Percentiles rank a stretch among this genome's conserved stretches.
Conservation (phyloP, 2,329 filamentous ascomycete genomes). For the Colletotrichum eremochloae region DNA sequence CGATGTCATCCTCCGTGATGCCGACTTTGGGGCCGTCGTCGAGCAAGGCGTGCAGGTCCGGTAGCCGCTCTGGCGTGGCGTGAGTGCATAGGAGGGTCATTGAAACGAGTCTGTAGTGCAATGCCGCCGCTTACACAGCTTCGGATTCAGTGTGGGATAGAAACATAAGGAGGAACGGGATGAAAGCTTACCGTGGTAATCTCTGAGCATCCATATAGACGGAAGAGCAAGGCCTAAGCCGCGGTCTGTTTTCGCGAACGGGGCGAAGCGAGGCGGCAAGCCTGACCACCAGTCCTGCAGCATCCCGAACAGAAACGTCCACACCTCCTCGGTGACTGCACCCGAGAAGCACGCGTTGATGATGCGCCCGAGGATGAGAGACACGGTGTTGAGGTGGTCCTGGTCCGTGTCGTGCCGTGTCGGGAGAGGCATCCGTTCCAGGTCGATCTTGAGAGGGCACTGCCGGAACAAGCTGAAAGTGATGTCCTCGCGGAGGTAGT, state of each 20-base stretch:
- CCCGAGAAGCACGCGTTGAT: slow-evolving; percentile 56
- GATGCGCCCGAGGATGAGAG: slow-evolving; percentile 57
- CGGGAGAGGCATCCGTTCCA: slow-evolving; percentile 44
- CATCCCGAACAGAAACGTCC: slow-evolving; percentile 44
- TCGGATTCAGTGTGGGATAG: not conserved
- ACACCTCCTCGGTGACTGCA: slow-evolving; percentile 33
- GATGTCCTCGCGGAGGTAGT: slow-evolving; percentile 66
- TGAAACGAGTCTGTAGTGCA: slow-evolving; percentile 58
- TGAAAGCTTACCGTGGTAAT: slow-evolving; percentile 56
- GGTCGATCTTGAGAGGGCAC: slow-evolving; percentile 57
- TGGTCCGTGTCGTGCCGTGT: slow-evolving; percentile 45
- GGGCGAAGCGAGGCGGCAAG: slow-evolving; percentile 50
- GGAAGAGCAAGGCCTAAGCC: slow-evolving; percentile 49
- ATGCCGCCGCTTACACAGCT: slow-evolving; percentile 52
- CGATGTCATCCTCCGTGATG: slow-evolving; percentile 44
- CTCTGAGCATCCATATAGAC: slow-evolving; percentile 55
- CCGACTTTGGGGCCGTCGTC: not conserved
- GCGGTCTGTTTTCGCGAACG: slow-evolving; percentile 47
- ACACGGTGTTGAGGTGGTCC: slow-evolving; percentile 56
- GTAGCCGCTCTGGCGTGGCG: slow-evolving; percentile 37
- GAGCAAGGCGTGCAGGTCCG: slow-evolving; percentile 8
- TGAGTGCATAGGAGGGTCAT: slow-evolving; percentile 49
- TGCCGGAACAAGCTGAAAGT: slow-evolving; percentile 63
- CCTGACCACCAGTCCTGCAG: slow-evolving; percentile 49
- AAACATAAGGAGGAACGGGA: not conserved